Evolutionary conservation across 768 basidiomycete species (phyloP), one percentile per base, ranked within the genome.

Genomic region (Phanerodontia chrysosporium): DNA sequence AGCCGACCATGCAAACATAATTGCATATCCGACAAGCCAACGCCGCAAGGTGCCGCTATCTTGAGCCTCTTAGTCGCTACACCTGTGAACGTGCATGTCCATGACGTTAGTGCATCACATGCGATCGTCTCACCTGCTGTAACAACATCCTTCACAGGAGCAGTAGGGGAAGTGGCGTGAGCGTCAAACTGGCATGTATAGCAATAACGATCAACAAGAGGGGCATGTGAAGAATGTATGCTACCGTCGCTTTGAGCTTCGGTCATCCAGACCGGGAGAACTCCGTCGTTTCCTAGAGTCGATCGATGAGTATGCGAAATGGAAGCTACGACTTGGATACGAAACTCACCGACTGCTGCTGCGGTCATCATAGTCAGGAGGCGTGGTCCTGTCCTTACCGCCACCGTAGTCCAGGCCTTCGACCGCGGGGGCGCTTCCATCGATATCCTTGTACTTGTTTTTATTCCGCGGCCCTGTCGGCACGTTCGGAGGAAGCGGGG

Each of bases 361-460:
- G 63, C 86, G 79, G 53, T 89, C 87, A 65, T 89, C 87, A 32
- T 85, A 81, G 63, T 90, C 87, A 14, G 60, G 57, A 0, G 85
- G 80, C 51, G 84, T 87, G 63, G 85, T 65, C 55, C 73, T 68
- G 46, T 70, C 73, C 44, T 80, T 77, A 22, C 52, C 52, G 4
- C 86, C 90, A 2, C 90, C 91, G 64, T 94, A 94, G 69, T 94
- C 92, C 66, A 94, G 72, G n/a, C 92, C 91, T 67, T 93, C 91
- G 13, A 91, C 89, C 27, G 90, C 90, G 60, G 90, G 87, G 1
- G 89, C 88, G 66, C 90, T 90, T 16, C 84, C 85, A 67, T 93
- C 91, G 44, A 90, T 80, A 70, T 94, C 92, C 76, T 92, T 93
- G 75, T 94, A 93, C 69, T 91, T 91, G 68, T 90, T 90, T 71